Percentiles rank a stretch among this genome's conserved stretches.
phyloP scores from a whole-genome alignment of 257 asterid genomes.

The Primulina eburnea region DNA sequence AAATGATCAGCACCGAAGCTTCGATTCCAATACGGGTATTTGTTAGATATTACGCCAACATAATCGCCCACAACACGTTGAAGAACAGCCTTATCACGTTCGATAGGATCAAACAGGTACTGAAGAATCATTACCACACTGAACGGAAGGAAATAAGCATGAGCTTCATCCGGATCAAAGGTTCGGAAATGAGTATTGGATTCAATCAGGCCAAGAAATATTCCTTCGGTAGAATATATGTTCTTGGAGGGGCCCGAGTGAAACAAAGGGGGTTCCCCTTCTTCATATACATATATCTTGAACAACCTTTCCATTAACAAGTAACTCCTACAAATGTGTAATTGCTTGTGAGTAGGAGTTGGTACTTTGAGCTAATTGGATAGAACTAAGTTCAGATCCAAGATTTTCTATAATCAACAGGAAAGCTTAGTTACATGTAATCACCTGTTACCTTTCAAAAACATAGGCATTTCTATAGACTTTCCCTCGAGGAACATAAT shows the following conservation, averaged over 20 bases:
- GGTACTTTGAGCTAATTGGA: no score
- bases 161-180: conserved; percentile 52
- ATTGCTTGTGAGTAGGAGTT: neutral
- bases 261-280: conserved; percentile 67
- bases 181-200: conserved; percentile 33
- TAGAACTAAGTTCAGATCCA: no score
- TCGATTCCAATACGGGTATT: conserved; percentile 59
- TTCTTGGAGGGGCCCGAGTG: conserved; percentile 53
- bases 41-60: conserved; percentile 39
- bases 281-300: conserved; percentile 56
- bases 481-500: conserved; percentile 47
- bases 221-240: conserved; percentile 65
- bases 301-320: conserved; percentile 52
- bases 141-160: conserved; percentile 61
- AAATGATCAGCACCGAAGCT: conserved; percentile 72
- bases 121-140: conserved; percentile 67
- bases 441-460: conserved; percentile 44
- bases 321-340: conserved; percentile 50
- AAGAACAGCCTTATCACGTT: conserved; percentile 60
- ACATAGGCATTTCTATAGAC: conserved; percentile 48
- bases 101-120: conserved; percentile 47
- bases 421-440: no score
- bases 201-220: conserved; percentile 46
- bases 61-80: conserved; percentile 50
- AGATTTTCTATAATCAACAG: no score